Base-by-base conservation (phyloP, 768 basidiomycete species). In the Tubosaeta brunneosetosa region DNA sequence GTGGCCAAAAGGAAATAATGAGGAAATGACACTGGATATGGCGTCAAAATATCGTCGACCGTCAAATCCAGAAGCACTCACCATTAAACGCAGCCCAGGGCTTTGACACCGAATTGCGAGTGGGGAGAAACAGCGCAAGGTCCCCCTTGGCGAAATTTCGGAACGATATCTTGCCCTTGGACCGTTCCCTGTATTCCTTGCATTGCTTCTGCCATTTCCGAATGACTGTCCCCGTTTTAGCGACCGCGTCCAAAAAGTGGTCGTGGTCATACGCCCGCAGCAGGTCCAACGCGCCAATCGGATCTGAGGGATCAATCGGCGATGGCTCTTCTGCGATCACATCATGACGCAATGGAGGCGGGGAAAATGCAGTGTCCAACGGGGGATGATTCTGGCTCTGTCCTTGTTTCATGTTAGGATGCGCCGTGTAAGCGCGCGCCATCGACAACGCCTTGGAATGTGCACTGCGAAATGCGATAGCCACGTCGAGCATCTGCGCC, bases 21-120 rank as follows among this genome's bases (percentile, higher is more conserved):
- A 44, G 97, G 97, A 71, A 94, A 95, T 11, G 90, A 93, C 9
- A 97, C 94, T 93, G 67, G 49, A 33, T 2, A 53, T 7, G 10
- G 31, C 4, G 17, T 40, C 5, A 10, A 40, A 19, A 19, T 17
- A 40, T 50, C 16, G 51, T 47, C 17, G 26, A 32, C 25, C 31
- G 17, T 22, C 5, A 4, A 7, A 44, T n/a, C 16, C 42, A 8
- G 10, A 42, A 43, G 38, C 10, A 55, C 83, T 61, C 65, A 93
- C 94, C 89, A 70, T 98, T 99, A 73, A 98, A 99, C 10, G 97
- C 97, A 22, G 95, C 97, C 95, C 97, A 99, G 1, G 92, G 90
- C 66, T 90, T 92, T 40, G 88, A 86, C 6, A 91, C 82, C 27
- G 93, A 92, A 69, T 97, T 97, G 44, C 94, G 78, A 0, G 97